Evolutionary conservation across 1,139 yeast species (phyloP).

Genomic region (Taphrina sp.): DNA sequence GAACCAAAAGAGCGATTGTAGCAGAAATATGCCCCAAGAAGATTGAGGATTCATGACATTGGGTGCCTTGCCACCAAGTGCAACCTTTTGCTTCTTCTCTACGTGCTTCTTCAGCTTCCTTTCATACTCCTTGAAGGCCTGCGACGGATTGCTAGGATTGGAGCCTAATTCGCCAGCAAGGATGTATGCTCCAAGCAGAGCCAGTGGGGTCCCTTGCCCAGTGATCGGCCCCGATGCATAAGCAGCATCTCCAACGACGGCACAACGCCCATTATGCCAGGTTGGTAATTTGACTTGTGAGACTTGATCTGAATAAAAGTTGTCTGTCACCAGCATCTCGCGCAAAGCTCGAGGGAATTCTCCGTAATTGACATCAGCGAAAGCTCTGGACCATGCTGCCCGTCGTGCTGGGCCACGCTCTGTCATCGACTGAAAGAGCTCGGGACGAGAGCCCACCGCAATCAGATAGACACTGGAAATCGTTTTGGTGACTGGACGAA

Average conservation of each 20-base stretch:
- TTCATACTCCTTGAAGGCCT: not conserved
- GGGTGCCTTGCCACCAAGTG: not conserved
- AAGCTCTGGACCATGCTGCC: not conserved
- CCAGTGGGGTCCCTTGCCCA: slow-evolving; percentile 7
- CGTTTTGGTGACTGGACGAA: slow-evolving; percentile 1
- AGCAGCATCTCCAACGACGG: slow-evolving; percentile 7
- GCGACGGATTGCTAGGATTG: not conserved
- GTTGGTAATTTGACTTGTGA: not conserved
- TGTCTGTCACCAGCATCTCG: not conserved
- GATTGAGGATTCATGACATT: not conserved
- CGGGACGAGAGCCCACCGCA: too few relatives aligned
- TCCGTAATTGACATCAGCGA: not conserved
- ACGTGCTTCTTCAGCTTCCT: not conserved
- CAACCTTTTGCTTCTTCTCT: not conserved
- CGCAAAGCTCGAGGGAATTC: not conserved
- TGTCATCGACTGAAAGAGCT: too few relatives aligned
- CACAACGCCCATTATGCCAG: not conserved
- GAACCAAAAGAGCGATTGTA: not conserved
- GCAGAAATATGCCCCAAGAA: slow-evolving; percentile 3
- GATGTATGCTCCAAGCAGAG: not conserved
- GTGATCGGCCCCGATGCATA: slow-evolving; percentile 3
- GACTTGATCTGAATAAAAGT: slow-evolving; percentile 6
- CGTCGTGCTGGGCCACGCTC: not conserved
- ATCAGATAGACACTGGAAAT: not conserved
- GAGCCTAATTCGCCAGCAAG: not conserved